A percentile compares a stretch with the other conserved stretches of the same genome.
These are phyloP conservation scores for Ophiosphaerella narmari DNA, from an alignment of 2,329 filamentous ascomycete species.

Conservation along the genomic window DNA sequence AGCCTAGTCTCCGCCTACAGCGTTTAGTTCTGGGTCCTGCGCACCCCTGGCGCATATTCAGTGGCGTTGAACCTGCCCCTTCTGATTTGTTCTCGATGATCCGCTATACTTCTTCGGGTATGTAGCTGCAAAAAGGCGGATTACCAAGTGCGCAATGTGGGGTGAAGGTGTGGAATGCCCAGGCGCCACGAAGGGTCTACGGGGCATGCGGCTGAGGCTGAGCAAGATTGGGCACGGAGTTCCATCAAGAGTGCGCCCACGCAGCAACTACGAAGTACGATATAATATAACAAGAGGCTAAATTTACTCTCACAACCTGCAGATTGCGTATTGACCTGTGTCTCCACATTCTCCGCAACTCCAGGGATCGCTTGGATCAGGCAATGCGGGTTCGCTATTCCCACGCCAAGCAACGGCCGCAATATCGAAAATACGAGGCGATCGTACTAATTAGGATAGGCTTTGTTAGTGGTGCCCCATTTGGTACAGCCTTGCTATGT, in stretches of 20 bases:
- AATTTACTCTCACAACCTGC: too few relatives aligned
- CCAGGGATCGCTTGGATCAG: too few relatives aligned
- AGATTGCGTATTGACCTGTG: too few relatives aligned
- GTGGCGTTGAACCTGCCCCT: not conserved
- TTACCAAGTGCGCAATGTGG: not conserved
- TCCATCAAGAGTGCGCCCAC: too few relatives aligned
- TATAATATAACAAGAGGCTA: too few relatives aligned
- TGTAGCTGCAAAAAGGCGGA: not conserved
- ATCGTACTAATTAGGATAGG: not conserved
- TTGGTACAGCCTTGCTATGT: not conserved
- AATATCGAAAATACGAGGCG: too few relatives aligned
- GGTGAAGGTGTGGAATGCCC: not conserved
- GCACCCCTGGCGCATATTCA: not conserved
- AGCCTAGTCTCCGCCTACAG: constrained; percentile 4
- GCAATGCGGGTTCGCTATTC: too few relatives aligned
- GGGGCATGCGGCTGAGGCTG: not conserved
- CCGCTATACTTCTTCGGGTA: not conserved
- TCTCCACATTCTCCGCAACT: too few relatives aligned
- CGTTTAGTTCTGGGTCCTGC: not conserved
- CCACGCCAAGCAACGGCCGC: too few relatives aligned
- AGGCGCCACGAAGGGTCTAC: not conserved
- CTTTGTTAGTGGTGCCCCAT: not conserved
- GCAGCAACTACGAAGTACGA: too few relatives aligned
- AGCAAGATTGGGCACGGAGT: not conserved
- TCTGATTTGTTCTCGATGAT: not conserved